Base-by-base conservation (phyloP, 148 eudicot genomes). In the Camellia japonica region DNA sequence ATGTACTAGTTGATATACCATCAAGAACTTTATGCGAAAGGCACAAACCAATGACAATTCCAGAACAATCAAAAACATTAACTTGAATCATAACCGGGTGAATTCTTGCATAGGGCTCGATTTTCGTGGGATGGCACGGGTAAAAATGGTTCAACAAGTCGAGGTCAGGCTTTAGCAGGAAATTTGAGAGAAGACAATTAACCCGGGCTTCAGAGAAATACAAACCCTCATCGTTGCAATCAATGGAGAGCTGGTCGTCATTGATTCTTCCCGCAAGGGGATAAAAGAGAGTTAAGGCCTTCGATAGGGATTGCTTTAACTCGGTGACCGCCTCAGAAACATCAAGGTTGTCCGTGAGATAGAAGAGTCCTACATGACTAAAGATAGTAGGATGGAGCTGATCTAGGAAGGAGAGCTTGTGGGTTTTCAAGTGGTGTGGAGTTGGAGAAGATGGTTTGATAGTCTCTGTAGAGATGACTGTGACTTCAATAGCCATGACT, bases 181-280 rank as follows among this genome's bases (percentile, higher is more conserved):
- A 79, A 41, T 75, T 58, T 2, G 43, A 38, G 13, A 83, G 85
- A 60, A 13, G 14, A 7, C 62, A 47, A 69, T 68, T 79, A 0
- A 83, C 85, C 18, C 72, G 64, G 16, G 85, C 63, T 42, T 83
- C 79, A 0, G 68, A 52, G 44, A 59, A 83, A 19, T 83, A 62
- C 59, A 74, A 63, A 0, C 85, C 85, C 49, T 83, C 76, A 23
- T 83, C 76, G 20, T 83, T 83, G 44, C 85, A 79, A 20, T 75
- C 82, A 5, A 83, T 75, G 49, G 78, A 74, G 0, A 67, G 79
- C 15, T 43, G 41, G 54, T 83, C 82, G 49, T 60, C 79, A n/a
- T 13, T 65, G 12, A 74, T 69, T 75, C 81, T 79, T 51, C 85
- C 85, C 15, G 85, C 85, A 2, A 83, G 61, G 23, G 85, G 85